These are phyloP conservation scores for Xylaria venustula DNA, from an alignment of 495 filamentous ascomycete genomes.

Conservation along the genomic window DNA sequence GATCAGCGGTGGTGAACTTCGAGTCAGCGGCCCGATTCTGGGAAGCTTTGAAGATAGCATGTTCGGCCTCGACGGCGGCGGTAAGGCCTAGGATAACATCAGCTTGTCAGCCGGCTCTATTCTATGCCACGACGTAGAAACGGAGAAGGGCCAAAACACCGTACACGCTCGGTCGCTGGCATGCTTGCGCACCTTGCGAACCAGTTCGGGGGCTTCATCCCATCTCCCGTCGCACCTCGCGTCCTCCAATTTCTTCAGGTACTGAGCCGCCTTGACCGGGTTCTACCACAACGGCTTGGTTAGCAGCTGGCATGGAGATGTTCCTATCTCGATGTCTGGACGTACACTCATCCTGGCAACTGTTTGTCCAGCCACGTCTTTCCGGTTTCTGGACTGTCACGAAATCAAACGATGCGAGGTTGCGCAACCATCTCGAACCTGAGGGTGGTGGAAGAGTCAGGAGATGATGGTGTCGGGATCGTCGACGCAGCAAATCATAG, in stretches of 20 bases:
- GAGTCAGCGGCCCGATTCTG: slow-evolving; percentile 42
- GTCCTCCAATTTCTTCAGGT: slow-evolving; percentile 75
- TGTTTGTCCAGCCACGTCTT: slow-evolving; percentile 3
- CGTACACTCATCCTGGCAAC: slow-evolving; percentile 33
- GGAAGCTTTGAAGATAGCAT: slow-evolving; percentile 55
- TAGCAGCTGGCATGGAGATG: slow-evolving; percentile 7
- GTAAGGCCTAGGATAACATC: slow-evolving; percentile 59
- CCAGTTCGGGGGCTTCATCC: slow-evolving; percentile 84
- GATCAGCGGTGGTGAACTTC: slow-evolving; percentile 29
- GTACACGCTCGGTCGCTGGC: slow-evolving; percentile 82
- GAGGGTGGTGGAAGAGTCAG: neutral
- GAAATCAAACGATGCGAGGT: slow-evolving; percentile 17
- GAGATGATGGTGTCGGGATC: neutral
- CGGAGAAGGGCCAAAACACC: slow-evolving; percentile 22
- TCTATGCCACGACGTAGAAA: neutral
- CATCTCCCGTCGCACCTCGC: slow-evolving; percentile 86
- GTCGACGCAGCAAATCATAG: neutral
- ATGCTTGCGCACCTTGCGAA: slow-evolving; percentile 91
- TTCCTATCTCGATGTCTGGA: neutral
- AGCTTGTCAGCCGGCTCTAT: slow-evolving; percentile 7
- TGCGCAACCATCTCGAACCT: slow-evolving; percentile 26
- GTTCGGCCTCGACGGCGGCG: slow-evolving; percentile 71
- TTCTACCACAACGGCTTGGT: slow-evolving; percentile 29
- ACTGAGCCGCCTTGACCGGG: slow-evolving; percentile 69
- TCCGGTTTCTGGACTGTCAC: slow-evolving; percentile 23